Evolutionary conservation across 2,329 filamentous ascomycete genomes (phyloP).

Genomic region (Gaeumannomyces tritici): DNA sequence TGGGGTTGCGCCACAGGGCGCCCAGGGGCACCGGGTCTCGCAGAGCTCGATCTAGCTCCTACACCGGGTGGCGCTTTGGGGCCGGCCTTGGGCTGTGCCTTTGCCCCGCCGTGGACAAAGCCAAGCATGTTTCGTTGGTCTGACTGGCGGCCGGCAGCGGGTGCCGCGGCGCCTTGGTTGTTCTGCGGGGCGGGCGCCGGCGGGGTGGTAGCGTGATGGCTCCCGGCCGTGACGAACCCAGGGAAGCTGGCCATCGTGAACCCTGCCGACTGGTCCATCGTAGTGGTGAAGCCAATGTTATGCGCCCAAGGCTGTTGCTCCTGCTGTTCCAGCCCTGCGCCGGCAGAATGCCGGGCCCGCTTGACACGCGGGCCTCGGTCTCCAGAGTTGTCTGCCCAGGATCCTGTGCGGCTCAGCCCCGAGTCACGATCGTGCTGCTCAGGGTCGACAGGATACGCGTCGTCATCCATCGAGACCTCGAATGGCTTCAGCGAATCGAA

Average conservation of each 20-base stretch:
- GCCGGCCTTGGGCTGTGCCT: conserved; percentile 7
- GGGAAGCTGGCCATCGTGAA: conserved; percentile 50
- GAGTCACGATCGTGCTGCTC: conserved; percentile 23
- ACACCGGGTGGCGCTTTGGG: conserved; percentile 4
- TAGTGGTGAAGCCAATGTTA: conserved; percentile 29
- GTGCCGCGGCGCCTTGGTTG: neutral
- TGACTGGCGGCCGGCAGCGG: conserved; percentile 10
- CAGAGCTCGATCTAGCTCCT: neutral
- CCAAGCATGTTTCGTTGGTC: conserved; percentile 33
- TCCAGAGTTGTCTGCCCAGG: neutral
- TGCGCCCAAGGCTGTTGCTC: conserved; percentile 29
- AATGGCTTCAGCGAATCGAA: conserved; percentile 36
- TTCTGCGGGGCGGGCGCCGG: conserved; percentile 14
- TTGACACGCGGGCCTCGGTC: neutral
- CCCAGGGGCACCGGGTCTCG: neutral
- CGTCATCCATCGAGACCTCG: conserved; percentile 54
- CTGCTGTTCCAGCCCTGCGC: conserved; percentile 17
- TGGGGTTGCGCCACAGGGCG: neutral
- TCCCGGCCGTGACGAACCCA: conserved; percentile 53
- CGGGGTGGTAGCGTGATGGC: conserved; percentile 35
- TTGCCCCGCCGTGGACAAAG: conserved; percentile 20
- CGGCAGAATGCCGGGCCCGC: conserved; percentile 14
- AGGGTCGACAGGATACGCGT: conserved; percentile 58
- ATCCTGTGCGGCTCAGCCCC: conserved; percentile 12
- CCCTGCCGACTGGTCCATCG: conserved; percentile 47